phyloP scores from a whole-genome alignment of 441 rosid species.

The Sinapis alba region DNA sequence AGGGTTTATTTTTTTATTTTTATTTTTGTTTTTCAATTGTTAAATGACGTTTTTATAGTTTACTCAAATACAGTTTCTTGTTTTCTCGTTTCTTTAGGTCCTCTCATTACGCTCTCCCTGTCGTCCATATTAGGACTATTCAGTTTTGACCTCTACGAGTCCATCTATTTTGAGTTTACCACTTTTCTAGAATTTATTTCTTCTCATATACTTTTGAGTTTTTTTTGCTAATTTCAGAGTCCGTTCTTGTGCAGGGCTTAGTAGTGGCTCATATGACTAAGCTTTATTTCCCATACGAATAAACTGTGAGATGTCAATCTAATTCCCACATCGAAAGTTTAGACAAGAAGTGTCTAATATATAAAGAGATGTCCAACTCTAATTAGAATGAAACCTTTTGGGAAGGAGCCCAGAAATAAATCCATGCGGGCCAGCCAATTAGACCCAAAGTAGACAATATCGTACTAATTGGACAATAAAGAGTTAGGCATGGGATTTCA shows the following conservation, averaged over 20 bases:
- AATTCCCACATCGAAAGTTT: no score
- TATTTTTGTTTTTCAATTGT: slow-evolving; percentile 12
- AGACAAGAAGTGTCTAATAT: no score
- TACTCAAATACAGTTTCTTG: neutral
- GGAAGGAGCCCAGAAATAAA: no score
- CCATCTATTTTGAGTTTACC: slow-evolving; percentile 8
- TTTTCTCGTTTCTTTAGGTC: slow-evolving; percentile 17
- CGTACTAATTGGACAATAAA: no score
- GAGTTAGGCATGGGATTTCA: no score
- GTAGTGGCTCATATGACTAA: neutral
- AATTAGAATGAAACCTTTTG: no score
- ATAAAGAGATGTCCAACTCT: no score
- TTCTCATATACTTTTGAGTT: neutral
- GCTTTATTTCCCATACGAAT: neutral
- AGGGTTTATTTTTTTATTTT: neutral
- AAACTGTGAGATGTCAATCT: no score
- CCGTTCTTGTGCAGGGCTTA: neutral
- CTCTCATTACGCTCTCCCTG: slow-evolving; percentile 36
- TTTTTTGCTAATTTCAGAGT: slow-evolving; percentile 3
- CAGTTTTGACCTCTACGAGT: slow-evolving; percentile 16
- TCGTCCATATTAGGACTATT: slow-evolving; percentile 19
- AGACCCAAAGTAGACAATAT: no score
- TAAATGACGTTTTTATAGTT: slow-evolving; percentile 20
- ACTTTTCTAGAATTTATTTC: neutral
- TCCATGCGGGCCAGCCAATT: no score